Base-by-base conservation (phyloP, 106 monocot genomes). In the Narthecium ossifragum region DNA sequence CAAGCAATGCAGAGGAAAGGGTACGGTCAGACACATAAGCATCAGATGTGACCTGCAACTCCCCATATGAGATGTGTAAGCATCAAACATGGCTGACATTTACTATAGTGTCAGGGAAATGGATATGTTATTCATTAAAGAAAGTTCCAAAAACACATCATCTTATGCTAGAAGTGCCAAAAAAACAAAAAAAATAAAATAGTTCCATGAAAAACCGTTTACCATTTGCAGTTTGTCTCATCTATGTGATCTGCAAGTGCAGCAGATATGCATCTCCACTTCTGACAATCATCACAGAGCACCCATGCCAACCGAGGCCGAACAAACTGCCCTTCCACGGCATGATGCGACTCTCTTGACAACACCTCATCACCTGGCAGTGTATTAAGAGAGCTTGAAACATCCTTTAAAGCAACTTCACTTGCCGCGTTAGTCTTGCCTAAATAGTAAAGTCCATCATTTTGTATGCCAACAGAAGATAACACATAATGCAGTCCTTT, bases 181-280 rank as follows among this genome's bases (percentile, higher is more conserved):
- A 23, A 34, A 8, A 68, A 57, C 53, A 41, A 54, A 62, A 55
- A 22, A 23, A 7, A 12, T 12, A 27, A 29, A 37, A 57, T 25
- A 45, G 25, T 47, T 31, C 25, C 22, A 66, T 54, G 12, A 51
- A 54, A 59, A 65, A 26, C 8, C 40, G 34, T 46, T 70, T 87
- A 98, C 90, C 96, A 98, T 82, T 65, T 72, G 66, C 72, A 60
- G 6, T 77, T 70, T 46, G 73, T 80, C 83, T 87, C 79, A 62
- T 72, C 78, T 52, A 98, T 81, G 30, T 31, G 17, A 73, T 91
- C 76, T 41, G 78, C 90, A 66, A 98, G 84, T 59, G 63, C 76
- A 69, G 78, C 62, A 21, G 96, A 68, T 62, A 98, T 87, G 55
- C 78, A 79, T 17, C 96, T 86, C 96, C 96, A 98, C 63, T 98